These are phyloP conservation scores for Agroathelia rolfsii DNA, from an alignment of 1,284 basidiomycete species.

Conservation along the genomic window DNA sequence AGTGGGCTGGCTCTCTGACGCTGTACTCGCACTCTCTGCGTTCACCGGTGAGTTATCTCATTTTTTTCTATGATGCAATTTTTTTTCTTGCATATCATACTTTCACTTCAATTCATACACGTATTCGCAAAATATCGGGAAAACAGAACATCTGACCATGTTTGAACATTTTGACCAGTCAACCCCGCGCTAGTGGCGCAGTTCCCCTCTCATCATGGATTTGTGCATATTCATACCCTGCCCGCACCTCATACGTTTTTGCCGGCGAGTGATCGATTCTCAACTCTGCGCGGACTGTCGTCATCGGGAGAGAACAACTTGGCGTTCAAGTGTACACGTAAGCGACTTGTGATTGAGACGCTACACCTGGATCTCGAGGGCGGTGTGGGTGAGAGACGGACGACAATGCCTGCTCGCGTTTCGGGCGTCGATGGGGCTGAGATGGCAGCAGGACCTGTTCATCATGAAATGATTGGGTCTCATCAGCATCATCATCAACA, in stretches of 20 bases:
- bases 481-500: constrained; percentile 4
- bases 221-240: constrained; percentile 66
- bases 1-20: constrained; percentile 74
- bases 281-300: constrained; percentile 63
- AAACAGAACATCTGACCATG: constrained; percentile 5
- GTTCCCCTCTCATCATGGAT: constrained; percentile 79
- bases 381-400: constrained; percentile 79
- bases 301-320: constrained; percentile 86
- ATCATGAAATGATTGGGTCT: too few species aligned
- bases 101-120: too few species aligned
- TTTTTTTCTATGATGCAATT: constrained; percentile 6
- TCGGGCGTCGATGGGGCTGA: constrained; percentile 8
- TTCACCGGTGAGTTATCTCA: constrained; percentile 60
- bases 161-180: constrained; percentile 26
- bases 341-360: constrained; percentile 83
- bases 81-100: constrained; percentile 27
- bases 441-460: constrained; percentile 20
- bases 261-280: constrained; percentile 68
- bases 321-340: constrained; percentile 88
- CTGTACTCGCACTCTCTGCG: constrained; percentile 62
- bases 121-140: too few species aligned
- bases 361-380: constrained; percentile 90
- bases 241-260: constrained; percentile 62
- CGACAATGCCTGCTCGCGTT: constrained; percentile 38
- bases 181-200: constrained; percentile 55